Evolutionary conservation across 108 stramenopile genomes (phyloP).

Genomic region (Pseudonitzschia pungens): DNA sequence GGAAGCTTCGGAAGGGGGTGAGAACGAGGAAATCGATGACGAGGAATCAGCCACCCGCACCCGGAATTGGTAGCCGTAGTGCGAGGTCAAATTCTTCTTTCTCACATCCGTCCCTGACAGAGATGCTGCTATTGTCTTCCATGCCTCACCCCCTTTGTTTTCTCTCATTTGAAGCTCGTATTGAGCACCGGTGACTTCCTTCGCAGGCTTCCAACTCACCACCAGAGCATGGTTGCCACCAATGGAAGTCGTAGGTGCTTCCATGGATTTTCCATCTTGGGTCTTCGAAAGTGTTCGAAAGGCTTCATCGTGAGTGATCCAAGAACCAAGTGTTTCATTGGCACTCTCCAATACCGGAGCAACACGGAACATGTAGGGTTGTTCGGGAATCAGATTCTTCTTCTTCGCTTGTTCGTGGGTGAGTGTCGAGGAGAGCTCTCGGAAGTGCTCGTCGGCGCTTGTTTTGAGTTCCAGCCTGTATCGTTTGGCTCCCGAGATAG

Average conservation of each 20-base stretch:
- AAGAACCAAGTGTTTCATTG: slow-evolving; percentile 10
- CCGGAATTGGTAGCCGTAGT: slow-evolving; percentile 75
- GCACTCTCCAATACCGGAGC: slow-evolving; percentile 31
- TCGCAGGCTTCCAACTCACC: slow-evolving; percentile 50
- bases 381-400: slow-evolving; percentile 49
- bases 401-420: slow-evolving; percentile 64
- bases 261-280: slow-evolving; percentile 38
- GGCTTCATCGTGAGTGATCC: slow-evolving; percentile 36
- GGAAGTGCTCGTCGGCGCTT: slow-evolving; percentile 53
- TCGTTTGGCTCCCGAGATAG: slow-evolving; percentile 31
- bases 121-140: slow-evolving; percentile 67
- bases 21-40: slow-evolving; percentile 43
- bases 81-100: slow-evolving; percentile 75
- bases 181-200: slow-evolving; percentile 18
- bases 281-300: slow-evolving; percentile 37
- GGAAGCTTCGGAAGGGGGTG: slow-evolving; percentile 53
- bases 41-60: slow-evolving; percentile 38
- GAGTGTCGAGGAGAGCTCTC: slow-evolving; percentile 55
- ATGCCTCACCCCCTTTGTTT: slow-evolving; percentile 57
- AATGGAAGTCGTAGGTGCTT: slow-evolving; percentile 37
- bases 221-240: slow-evolving; percentile 48
- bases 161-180: slow-evolving; percentile 83
- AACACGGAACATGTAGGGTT: slow-evolving; percentile 67
- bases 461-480: slow-evolving; percentile 66
- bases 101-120: slow-evolving; percentile 59